phyloP scores from a whole-genome alignment of 2,329 filamentous ascomycete genomes.

The Rasamsonia emersonii region DNA sequence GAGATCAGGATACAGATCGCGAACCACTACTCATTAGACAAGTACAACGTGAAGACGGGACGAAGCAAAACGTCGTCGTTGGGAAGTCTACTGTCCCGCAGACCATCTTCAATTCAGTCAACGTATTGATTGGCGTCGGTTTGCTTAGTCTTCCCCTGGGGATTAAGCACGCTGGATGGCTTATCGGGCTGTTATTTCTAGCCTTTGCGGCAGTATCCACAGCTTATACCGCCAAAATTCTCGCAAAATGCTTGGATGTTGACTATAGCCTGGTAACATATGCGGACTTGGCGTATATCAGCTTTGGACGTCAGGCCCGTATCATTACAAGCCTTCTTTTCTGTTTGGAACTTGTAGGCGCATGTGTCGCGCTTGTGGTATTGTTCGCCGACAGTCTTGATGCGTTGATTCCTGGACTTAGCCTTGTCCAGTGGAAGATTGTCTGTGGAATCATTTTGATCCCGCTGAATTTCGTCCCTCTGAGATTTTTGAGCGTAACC shows the following conservation, averaged over 20 bases:
- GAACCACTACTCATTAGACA: constrained; percentile 81
- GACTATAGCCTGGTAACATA: constrained; percentile 85
- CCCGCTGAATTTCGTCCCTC: constrained; percentile 74
- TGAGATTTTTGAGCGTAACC: constrained; percentile 78
- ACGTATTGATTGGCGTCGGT: constrained; percentile 84
- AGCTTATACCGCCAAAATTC: constrained; percentile 72
- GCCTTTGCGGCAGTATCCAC: constrained; percentile 67
- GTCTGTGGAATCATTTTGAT: constrained; percentile 70
- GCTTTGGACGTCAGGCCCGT: constrained; percentile 74
- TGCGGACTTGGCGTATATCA: constrained; percentile 84
- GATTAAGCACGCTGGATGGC: constrained; percentile 79
- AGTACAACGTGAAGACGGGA: constrained; percentile 75
- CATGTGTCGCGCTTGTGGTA: constrained; percentile 81
- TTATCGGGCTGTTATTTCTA: constrained; percentile 70
- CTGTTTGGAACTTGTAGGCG: constrained; percentile 75
- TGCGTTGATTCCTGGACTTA: constrained; percentile 64
- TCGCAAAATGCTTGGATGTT: constrained; percentile 81
- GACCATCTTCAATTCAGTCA: constrained; percentile 94
- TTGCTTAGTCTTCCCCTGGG: constrained; percentile 82
- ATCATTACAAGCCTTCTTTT: constrained; percentile 79
- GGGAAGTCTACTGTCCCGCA: constrained; percentile 93
- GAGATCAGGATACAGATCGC: constrained; percentile 48
- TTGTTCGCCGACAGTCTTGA: constrained; percentile 88
- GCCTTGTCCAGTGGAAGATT: constrained; percentile 70
- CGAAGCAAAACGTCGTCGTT: constrained; percentile 72